Conservation (phyloP, 169 alveolate genomes). For the Cryptosporidium sp. region DNA sequence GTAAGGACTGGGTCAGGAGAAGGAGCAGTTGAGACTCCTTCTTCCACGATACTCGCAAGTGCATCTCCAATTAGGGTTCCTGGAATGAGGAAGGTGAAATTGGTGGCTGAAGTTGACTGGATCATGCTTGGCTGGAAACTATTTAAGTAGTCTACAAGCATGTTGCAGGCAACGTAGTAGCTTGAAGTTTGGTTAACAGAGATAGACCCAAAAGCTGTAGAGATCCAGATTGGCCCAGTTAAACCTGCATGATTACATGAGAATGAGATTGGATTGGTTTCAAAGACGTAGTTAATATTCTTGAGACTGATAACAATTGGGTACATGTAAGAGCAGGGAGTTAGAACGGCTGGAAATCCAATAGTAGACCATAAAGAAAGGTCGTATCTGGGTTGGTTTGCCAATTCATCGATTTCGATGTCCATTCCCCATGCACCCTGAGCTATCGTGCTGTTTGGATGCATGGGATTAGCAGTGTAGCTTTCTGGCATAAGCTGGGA, state of each 20-base stretch:
- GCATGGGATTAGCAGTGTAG: slow-evolving; percentile 15
- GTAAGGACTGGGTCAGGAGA: slow-evolving; percentile 40
- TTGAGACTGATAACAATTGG: slow-evolving; percentile 62
- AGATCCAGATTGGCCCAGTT: slow-evolving; percentile 70
- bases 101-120: slow-evolving; percentile 65
- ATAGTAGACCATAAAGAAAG: slow-evolving; percentile 66
- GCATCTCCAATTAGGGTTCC: slow-evolving; percentile 33
- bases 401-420: background rate
- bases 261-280: slow-evolving; percentile 48
- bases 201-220: slow-evolving; percentile 71
- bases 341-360: slow-evolving; percentile 49
- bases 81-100: slow-evolving; percentile 57
- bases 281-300: slow-evolving; percentile 45
- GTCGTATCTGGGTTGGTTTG: slow-evolving; percentile 65
- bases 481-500: slow-evolving; percentile 47
- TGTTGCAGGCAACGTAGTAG: slow-evolving; percentile 56
- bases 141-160: slow-evolving; percentile 40
- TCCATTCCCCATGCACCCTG: slow-evolving; percentile 77
- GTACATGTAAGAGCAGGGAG: slow-evolving; percentile 74
- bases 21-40: slow-evolving; percentile 21
- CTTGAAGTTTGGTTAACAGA: slow-evolving; percentile 72
- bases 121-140: slow-evolving; percentile 48
- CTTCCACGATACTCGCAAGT: slow-evolving; percentile 13
- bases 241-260: slow-evolving; percentile 63
- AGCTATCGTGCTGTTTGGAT: slow-evolving; percentile 21